Evolutionary conservation across 306 rosid species (phyloP).

Genomic region (Ceratonia siliqua): DNA sequence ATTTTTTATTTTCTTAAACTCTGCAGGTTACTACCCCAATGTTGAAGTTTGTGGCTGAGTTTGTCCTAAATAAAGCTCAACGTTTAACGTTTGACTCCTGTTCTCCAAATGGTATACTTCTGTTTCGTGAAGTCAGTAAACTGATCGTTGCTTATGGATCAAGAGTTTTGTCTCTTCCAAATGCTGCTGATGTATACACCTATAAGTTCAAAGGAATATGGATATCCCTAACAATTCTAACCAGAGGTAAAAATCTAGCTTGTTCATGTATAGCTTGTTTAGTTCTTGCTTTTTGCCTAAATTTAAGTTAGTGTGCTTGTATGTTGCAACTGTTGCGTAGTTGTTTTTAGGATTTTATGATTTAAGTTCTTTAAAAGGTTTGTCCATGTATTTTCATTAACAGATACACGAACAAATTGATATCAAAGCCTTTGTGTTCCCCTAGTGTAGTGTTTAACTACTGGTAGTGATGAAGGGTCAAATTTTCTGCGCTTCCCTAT

Average conservation of each 20-base stretch:
- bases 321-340: background rate
- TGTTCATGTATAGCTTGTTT: background rate
- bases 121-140: slow-evolving; percentile 98
- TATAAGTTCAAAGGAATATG: slow-evolving; percentile 97
- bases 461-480: no score
- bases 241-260: slow-evolving; percentile 68
- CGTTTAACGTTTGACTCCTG: slow-evolving; percentile 98
- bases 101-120: slow-evolving; percentile 99
- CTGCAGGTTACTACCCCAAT: slow-evolving; percentile 94
- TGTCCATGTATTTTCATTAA: no score
- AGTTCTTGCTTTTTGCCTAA: slow-evolving; percentile 16
- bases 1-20: no score
- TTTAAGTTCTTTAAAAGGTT: no score
- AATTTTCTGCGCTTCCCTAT: no score
- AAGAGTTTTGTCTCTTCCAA: slow-evolving; percentile 87
- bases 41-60: slow-evolving; percentile 96
- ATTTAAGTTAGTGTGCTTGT: slow-evolving; percentile 4
- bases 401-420: no score
- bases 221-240: slow-evolving; percentile 79
- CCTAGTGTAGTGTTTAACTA: no score
- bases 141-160: slow-evolving; percentile 94
- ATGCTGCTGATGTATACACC: slow-evolving; percentile 79
- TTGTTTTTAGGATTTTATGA: background rate
- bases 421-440: no score
- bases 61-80: slow-evolving; percentile 94